Evolutionary conservation across 192 early-diverging fungal species (phyloP).

Genomic region (Coemansia sp.): DNA sequence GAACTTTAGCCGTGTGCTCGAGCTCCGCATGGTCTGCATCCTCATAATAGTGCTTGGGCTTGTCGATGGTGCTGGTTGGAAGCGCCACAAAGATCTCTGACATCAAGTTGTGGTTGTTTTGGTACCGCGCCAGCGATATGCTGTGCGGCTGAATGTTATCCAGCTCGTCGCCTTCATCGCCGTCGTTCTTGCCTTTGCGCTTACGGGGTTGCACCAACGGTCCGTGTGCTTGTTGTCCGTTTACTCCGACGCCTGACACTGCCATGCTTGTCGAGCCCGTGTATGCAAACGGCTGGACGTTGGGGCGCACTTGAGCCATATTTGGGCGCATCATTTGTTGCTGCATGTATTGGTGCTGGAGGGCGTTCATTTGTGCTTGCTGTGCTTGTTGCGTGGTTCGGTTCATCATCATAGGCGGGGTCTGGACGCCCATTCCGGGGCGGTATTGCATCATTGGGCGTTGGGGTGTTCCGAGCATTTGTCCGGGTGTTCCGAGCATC

Average conservation of each 20-base stretch:
- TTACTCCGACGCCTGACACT: slow-evolving; percentile 23
- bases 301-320: slow-evolving; percentile 17
- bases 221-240: slow-evolving; percentile 36
- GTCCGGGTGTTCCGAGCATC: slow-evolving; percentile 21
- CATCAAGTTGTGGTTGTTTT: slow-evolving; percentile 52
- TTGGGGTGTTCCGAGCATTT: slow-evolving; percentile 26
- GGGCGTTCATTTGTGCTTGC: slow-evolving; percentile 14
- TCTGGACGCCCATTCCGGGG: slow-evolving; percentile 18
- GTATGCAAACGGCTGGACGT: slow-evolving; percentile 31
- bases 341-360: slow-evolving; percentile 33
- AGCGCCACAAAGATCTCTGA: slow-evolving; percentile 49
- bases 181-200: slow-evolving; percentile 24
- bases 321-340: slow-evolving; percentile 30
- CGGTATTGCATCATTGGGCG: slow-evolving; percentile 38
- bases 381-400: slow-evolving; percentile 24
- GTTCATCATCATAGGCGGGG: slow-evolving; percentile 13
- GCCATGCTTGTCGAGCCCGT: slow-evolving; percentile 28
- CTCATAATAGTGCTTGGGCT: slow-evolving; percentile 44
- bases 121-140: slow-evolving; percentile 42
- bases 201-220: slow-evolving; percentile 36
- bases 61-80: slow-evolving; percentile 38
- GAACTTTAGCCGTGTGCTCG: neutral
- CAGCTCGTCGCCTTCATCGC: slow-evolving; percentile 37
- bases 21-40: slow-evolving; percentile 8
- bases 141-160: slow-evolving; percentile 38